Conservation (phyloP, 2,329 filamentous ascomycete genomes). For the Talaromyces verruculosus region DNA sequence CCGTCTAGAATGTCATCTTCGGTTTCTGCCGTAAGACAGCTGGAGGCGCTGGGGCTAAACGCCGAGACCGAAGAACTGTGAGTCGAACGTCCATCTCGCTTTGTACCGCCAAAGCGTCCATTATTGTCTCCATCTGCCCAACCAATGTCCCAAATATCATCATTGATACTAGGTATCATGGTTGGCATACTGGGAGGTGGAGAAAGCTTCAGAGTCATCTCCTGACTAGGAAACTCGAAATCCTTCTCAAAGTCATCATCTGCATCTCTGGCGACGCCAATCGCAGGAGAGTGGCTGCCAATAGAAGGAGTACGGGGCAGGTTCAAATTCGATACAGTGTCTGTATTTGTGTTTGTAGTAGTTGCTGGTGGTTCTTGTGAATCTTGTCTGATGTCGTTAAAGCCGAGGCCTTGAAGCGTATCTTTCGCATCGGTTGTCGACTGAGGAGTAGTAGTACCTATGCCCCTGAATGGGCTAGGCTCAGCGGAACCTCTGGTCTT, state of each 20-base stretch:
- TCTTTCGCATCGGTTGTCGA: not conserved
- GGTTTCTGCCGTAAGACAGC: constrained; percentile 86
- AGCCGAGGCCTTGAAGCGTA: not conserved
- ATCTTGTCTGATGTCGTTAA: constrained; percentile 8
- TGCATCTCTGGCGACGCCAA: constrained; percentile 36
- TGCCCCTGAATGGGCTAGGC: constrained; percentile 1
- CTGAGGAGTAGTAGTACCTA: constrained; percentile 4
- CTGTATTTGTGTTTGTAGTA: constrained; percentile 12
- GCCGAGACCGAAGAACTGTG: constrained; percentile 85
- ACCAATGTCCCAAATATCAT: constrained; percentile 76
- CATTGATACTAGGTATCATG: constrained; percentile 56
- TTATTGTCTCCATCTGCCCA: constrained; percentile 93
- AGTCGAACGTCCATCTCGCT: constrained; percentile 73
- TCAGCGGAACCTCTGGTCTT: constrained; percentile 31
- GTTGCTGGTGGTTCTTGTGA: constrained; percentile 11
- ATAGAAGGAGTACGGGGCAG: constrained; percentile 1
- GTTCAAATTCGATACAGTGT: constrained; percentile 1
- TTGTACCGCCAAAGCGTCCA: constrained; percentile 83
- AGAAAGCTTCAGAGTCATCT: constrained; percentile 63
- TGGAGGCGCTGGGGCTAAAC: constrained; percentile 88
- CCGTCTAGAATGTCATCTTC: constrained; percentile 91
- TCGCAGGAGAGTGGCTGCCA: constrained; percentile 8
- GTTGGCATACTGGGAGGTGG: constrained; percentile 61
- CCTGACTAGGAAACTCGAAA: constrained; percentile 68
- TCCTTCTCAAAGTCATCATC: constrained; percentile 75